These are phyloP conservation scores for Termitomyces sp. DNA, from an alignment of 768 basidiomycete species.

Conservation along the genomic window DNA sequence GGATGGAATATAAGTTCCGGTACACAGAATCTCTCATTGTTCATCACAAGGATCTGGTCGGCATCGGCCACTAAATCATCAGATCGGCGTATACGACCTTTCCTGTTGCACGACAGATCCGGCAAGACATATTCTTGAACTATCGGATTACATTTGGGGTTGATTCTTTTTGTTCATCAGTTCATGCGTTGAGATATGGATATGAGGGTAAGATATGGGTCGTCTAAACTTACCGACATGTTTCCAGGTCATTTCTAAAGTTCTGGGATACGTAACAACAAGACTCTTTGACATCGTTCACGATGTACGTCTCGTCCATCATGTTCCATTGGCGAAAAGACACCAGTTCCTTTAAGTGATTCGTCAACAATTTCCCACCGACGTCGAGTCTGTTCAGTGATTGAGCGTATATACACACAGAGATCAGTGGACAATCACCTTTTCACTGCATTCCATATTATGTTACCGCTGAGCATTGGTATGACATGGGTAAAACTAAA, in stretches of 20 bases:
- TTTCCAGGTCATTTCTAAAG: slow-evolving; percentile 70
- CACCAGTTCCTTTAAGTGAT: slow-evolving; percentile 89
- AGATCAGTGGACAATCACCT: slow-evolving; percentile 40
- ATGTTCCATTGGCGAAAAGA: slow-evolving; percentile 98
- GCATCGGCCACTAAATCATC: slow-evolving; percentile 48
- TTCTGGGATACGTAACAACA: slow-evolving; percentile 82
- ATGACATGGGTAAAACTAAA: slow-evolving; percentile 94
- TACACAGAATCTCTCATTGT: slow-evolving; percentile 86
- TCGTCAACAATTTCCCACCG: slow-evolving; percentile 92
- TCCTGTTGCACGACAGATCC: slow-evolving; percentile 68
- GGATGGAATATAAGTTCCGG: slow-evolving; percentile 93
- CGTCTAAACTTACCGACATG: slow-evolving; percentile 57
- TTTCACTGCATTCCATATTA: slow-evolving; percentile 79
- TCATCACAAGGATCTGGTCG: slow-evolving; percentile 77
- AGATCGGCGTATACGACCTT: slow-evolving; percentile 47
- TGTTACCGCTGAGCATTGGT: slow-evolving; percentile 67
- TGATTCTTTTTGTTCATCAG: slow-evolving; percentile 32
- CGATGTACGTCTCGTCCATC: slow-evolving; percentile 94
- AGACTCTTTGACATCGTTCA: slow-evolving; percentile 87
- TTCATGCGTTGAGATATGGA: background rate
- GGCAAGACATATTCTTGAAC: slow-evolving; percentile 89
- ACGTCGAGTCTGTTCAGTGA: slow-evolving; percentile 69
- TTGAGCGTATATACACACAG: slow-evolving; percentile 9
- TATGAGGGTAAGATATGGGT: background rate
- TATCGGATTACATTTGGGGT: slow-evolving; percentile 57